Base-by-base conservation (phyloP, 2,329 filamentous ascomycete genomes). In the Alternaria tenuissima region DNA sequence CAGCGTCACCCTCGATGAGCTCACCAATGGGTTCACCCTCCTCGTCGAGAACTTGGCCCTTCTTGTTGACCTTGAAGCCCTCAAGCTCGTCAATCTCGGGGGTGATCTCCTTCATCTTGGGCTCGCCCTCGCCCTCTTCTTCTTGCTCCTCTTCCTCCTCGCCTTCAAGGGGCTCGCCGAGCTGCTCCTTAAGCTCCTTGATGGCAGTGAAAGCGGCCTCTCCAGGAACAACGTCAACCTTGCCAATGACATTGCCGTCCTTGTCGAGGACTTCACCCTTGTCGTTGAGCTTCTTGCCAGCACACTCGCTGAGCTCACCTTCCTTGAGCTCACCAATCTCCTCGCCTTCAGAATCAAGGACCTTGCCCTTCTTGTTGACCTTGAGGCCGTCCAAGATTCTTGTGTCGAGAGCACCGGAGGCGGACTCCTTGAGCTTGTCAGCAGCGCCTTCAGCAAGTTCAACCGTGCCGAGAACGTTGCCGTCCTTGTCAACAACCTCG, bases 11-110 rank as follows among this genome's bases (percentile, higher is more conserved):
- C 65, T 85, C 83, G 39, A 77, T 73, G 44, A 86, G 81, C 68
- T 85, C 82, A 28, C 83, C 84, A 66, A 86, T 84, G 4, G 80
- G 76, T 59, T 86, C 84, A 24, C 84, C 84, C 52, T 84, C 83
- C 68, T 85, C 83, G 64, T 83, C 81, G 34, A 84, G 76, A 53
- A 84, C 79, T 69, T 83, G 78, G 41, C 84, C 84, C 77, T 86
- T 86, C 81, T 86, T 86, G 78, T 86, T 86, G 78, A 86, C 84
- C 6, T 86, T 86, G 44, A 85, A 76, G 58, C 84, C 82, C 64
- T 86, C 79, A 48, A 85, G 74, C 41, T 80, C 78, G 32, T 83
- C 79, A 7, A 85, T 72, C 41, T 81, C 81, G 26, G 82, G 81
- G 4, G 78, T 78, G 61, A 79, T 72, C 59, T 78, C 72, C 53